These are phyloP conservation scores for Aotearoamyces nothofagi DNA, from an alignment of 2,329 filamentous ascomycete genomes.

Conservation along the genomic window DNA sequence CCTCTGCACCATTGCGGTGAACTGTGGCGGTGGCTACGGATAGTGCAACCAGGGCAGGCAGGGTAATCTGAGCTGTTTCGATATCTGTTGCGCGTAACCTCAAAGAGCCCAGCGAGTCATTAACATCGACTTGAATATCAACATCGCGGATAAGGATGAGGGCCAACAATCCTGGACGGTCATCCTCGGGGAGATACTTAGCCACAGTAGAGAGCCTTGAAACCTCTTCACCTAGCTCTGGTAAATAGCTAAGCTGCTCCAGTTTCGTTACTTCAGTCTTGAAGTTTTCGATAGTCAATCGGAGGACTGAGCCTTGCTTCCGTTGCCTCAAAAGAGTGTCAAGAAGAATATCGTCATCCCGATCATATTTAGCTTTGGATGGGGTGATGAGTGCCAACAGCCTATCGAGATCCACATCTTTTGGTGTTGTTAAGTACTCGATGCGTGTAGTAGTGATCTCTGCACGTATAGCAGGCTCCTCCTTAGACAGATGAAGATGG, in stretches of 20 bases:
- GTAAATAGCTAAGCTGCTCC: slow-evolving; percentile 50
- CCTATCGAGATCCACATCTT: slow-evolving; percentile 66
- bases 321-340: slow-evolving; percentile 81
- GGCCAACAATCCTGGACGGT: slow-evolving; percentile 75
- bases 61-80: slow-evolving; percentile 66
- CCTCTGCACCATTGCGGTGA: slow-evolving; percentile 50
- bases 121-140: slow-evolving; percentile 45
- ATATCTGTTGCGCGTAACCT: slow-evolving; percentile 42
- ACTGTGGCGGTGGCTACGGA: slow-evolving; percentile 49
- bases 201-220: slow-evolving; percentile 72
- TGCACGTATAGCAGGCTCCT: slow-evolving; percentile 44
- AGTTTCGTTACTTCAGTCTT: slow-evolving; percentile 47
- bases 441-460: slow-evolving; percentile 52
- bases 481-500: slow-evolving; percentile 33
- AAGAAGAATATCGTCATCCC: slow-evolving; percentile 85
- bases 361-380: slow-evolving; percentile 75
- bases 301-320: slow-evolving; percentile 70
- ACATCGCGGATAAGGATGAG: slow-evolving; percentile 52
- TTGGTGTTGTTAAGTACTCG: slow-evolving; percentile 58
- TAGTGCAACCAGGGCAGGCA: slow-evolving; percentile 72
- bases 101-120: slow-evolving; percentile 51
- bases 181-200: slow-evolving; percentile 92
- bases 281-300: slow-evolving; percentile 49
- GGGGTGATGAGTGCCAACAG: slow-evolving; percentile 79
- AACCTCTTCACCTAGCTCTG: slow-evolving; percentile 62